Percentiles rank a stretch among this genome's conserved stretches.
Conservation (phyloP, 2,329 filamentous ascomycete genomes). For the Ascochyta viciae-villosae region DNA sequence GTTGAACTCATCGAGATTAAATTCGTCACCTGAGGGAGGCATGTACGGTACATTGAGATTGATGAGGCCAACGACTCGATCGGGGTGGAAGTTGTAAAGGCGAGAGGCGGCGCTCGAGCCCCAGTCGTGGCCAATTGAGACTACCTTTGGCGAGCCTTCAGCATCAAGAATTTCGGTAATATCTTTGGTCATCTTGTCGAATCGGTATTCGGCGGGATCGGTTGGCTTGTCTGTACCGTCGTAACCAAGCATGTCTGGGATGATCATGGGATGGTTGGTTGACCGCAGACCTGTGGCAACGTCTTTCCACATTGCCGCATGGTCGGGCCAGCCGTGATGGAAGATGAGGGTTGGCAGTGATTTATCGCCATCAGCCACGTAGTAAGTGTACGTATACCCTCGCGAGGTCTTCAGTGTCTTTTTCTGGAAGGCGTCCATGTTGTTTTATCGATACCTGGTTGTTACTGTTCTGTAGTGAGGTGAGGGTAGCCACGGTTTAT, state of each 20-base stretch:
- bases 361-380: conserved; percentile 25
- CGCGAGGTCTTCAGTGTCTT: conserved; percentile 37
- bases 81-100: conserved; percentile 52
- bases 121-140: conserved; percentile 61
- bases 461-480: background rate
- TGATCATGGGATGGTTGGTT: conserved; percentile 50
- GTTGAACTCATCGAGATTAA: conserved; percentile 50
- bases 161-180: conserved; percentile 37
- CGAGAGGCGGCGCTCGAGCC: conserved; percentile 52
- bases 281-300: conserved; percentile 52
- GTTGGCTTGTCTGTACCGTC: conserved; percentile 47
- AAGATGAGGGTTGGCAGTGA: conserved; percentile 36
- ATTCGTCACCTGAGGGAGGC: conserved; percentile 41
- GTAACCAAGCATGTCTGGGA: conserved; percentile 50
- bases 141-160: conserved; percentile 30
- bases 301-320: conserved; percentile 54
- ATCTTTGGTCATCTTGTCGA: conserved; percentile 32
- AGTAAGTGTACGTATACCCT: conserved; percentile 41
- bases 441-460: background rate
- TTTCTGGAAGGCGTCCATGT: conserved; percentile 37
- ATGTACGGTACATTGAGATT: conserved; percentile 55
- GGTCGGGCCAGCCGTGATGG: conserved; percentile 62
- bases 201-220: conserved; percentile 31
- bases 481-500: background rate
- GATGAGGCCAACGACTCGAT: conserved; percentile 52